Percentiles rank a stretch among this genome's conserved stretches.
These are phyloP conservation scores for Erysimum cheiri DNA, from an alignment of 441 rosid species.

Conservation along the genomic window DNA sequence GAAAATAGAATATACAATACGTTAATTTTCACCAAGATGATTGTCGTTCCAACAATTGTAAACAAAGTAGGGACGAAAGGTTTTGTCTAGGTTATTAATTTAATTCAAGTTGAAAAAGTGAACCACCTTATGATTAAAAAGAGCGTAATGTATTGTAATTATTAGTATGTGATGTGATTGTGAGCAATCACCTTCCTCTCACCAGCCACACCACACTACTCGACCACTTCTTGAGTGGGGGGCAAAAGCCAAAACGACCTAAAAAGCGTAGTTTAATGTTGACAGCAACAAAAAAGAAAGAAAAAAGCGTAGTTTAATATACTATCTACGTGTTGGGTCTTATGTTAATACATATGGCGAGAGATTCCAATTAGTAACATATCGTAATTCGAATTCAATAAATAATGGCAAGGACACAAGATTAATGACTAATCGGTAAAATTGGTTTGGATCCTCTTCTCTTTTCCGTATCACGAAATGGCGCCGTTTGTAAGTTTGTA, in stretches of 20 bases:
- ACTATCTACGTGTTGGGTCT: neutral
- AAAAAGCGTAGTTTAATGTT: neutral
- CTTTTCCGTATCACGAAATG: too few relatives aligned
- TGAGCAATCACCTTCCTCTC: constrained; percentile 32
- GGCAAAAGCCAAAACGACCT: constrained; percentile 37
- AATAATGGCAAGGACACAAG: too few relatives aligned
- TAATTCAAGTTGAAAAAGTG: constrained; percentile 24
- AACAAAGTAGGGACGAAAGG: constrained; percentile 10
- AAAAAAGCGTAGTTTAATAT: constrained; percentile 8
- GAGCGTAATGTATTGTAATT: constrained; percentile 28
- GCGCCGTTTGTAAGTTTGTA: too few relatives aligned
- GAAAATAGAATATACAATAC: constrained; percentile 13
- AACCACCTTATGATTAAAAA: constrained; percentile 25
- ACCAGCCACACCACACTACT: constrained; percentile 34
- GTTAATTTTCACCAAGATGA: neutral
- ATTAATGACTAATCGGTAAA: too few relatives aligned
- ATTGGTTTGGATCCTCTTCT: too few relatives aligned
- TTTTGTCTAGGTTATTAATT: neutral
- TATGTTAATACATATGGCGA: constrained; percentile 15
- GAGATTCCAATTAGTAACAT: constrained; percentile 1
- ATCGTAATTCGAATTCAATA: neutral
- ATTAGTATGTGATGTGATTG: constrained; percentile 34
- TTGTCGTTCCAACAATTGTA: neutral
- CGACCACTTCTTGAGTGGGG: constrained; percentile 35
- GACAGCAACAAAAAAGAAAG: too few relatives aligned